These are phyloP conservation scores for Colletotrichum incanum DNA, from an alignment of 2,329 filamentous ascomycete species.

Conservation along the genomic window DNA sequence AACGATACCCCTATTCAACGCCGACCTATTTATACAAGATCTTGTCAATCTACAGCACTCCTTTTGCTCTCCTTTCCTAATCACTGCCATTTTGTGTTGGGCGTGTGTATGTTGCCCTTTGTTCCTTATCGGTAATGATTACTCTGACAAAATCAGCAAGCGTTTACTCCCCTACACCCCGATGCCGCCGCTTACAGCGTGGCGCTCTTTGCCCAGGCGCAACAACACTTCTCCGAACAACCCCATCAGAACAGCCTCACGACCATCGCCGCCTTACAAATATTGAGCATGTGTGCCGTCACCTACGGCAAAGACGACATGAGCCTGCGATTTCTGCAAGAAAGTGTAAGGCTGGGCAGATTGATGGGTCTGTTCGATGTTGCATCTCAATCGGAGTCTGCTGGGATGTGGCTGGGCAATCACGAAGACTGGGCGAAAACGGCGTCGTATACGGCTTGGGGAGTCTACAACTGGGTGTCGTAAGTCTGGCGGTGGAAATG, in stretches of 20 bases:
- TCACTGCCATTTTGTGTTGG: constrained; percentile 26
- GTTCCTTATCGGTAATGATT: fast-evolving
- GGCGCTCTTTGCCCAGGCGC: constrained; percentile 12
- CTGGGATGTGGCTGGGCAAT: constrained; percentile 2
- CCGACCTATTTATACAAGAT: constrained; percentile 14
- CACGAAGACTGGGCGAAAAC: constrained; percentile 15
- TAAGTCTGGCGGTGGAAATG: neutral
- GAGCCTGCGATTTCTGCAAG: neutral
- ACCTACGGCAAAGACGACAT: constrained; percentile 13
- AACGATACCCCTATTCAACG: constrained; percentile 28
- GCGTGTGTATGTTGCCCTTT: constrained; percentile 21
- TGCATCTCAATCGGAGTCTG: constrained; percentile 7
- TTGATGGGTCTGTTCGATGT: constrained; percentile 33
- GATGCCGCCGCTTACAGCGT: constrained; percentile 2
- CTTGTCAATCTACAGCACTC: neutral
- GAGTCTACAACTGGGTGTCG: constrained; percentile 45
- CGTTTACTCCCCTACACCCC: constrained; percentile 15
- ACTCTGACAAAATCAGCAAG: constrained; percentile 10
- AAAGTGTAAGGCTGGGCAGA: constrained; percentile 1
- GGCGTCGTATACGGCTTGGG: constrained; percentile 51
- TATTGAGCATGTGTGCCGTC: constrained; percentile 20
- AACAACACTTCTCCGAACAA: constrained; percentile 11
- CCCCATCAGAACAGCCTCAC: constrained; percentile 12
- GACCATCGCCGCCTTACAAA: constrained; percentile 7
- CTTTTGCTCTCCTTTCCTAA: constrained; percentile 26